Evolutionary conservation across 805 yeast genomes (phyloP).

Genomic region (Jamesozyma jinghongensis): DNA sequence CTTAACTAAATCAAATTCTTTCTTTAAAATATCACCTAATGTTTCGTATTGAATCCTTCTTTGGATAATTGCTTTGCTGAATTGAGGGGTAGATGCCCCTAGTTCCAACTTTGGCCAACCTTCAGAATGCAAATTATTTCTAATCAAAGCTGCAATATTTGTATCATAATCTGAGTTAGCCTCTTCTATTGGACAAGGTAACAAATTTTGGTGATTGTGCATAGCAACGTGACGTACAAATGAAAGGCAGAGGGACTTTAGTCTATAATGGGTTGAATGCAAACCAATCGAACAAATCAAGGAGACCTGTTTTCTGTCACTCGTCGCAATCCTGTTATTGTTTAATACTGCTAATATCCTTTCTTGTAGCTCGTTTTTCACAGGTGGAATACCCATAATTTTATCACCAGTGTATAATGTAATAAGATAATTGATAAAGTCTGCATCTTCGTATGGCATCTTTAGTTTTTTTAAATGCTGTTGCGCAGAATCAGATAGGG

Average conservation of each 20-base stretch:
- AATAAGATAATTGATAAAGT: constrained; percentile 38
- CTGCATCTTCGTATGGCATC: constrained; percentile 43
- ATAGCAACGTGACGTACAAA: constrained; percentile 56
- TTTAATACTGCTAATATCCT: constrained; percentile 42
- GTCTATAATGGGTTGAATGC: constrained; percentile 39
- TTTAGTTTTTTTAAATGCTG: constrained; percentile 41
- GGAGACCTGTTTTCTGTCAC: constrained; percentile 32
- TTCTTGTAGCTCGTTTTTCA: constrained; percentile 43
- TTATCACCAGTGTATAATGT: constrained; percentile 44
- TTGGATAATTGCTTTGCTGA: constrained; percentile 35
- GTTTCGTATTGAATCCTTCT: constrained; percentile 70
- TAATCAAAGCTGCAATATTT: constrained; percentile 44
- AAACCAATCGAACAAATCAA: constrained; percentile 53
- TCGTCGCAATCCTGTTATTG: constrained; percentile 46
- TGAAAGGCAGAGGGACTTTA: constrained; percentile 49
- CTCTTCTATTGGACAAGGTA: constrained; percentile 2
- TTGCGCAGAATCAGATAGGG: constrained; percentile 46
- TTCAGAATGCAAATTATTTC: constrained; percentile 42
- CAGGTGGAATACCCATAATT: constrained; percentile 40
- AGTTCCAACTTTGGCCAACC: constrained; percentile 51
- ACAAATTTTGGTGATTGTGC: constrained; percentile 19
- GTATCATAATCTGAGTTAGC: constrained; percentile 12
- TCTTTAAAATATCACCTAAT: constrained; percentile 53
- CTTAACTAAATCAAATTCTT: constrained; percentile 34
- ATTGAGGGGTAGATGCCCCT: constrained; percentile 27